These are phyloP conservation scores for Ocimum tenuiflorum DNA, from an alignment of 257 asterid species.

Conservation along the genomic window DNA sequence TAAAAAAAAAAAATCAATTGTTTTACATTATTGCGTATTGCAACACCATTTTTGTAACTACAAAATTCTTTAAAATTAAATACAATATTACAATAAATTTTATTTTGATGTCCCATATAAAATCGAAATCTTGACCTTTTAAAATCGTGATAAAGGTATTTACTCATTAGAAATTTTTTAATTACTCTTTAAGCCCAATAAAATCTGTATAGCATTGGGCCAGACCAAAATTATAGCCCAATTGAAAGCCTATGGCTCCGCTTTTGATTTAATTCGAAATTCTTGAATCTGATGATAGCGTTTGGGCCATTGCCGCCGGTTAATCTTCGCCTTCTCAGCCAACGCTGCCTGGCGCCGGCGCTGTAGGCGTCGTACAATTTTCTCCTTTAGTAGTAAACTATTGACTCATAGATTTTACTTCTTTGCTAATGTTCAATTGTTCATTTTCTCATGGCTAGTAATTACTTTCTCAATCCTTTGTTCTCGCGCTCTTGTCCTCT, in stretches of 20 bases:
- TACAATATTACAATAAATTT: too few species aligned
- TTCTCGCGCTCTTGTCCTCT: conserved; percentile 33
- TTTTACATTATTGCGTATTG: too few species aligned
- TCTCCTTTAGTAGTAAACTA: not conserved
- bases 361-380: not conserved
- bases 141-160: too few species aligned
- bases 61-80: too few species aligned
- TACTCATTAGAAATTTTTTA: too few species aligned
- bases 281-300: not conserved
- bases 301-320: conserved; percentile 19
- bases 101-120: too few species aligned
- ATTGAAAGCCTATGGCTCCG: not conserved
- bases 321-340: conserved; percentile 13
- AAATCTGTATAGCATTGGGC: not conserved
- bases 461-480: conserved; percentile 34
- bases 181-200: too few species aligned
- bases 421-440: not conserved
- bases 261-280: not conserved
- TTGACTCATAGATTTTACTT: not conserved
- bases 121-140: too few species aligned
- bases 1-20: too few species aligned
- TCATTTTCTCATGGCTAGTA: conserved; percentile 37
- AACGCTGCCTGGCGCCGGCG: conserved; percentile 10
- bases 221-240: not conserved
- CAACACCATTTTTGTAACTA: too few species aligned